Base-by-base conservation (phyloP, 768 basidiomycete genomes). In the Boletus vinaceobasis region DNA sequence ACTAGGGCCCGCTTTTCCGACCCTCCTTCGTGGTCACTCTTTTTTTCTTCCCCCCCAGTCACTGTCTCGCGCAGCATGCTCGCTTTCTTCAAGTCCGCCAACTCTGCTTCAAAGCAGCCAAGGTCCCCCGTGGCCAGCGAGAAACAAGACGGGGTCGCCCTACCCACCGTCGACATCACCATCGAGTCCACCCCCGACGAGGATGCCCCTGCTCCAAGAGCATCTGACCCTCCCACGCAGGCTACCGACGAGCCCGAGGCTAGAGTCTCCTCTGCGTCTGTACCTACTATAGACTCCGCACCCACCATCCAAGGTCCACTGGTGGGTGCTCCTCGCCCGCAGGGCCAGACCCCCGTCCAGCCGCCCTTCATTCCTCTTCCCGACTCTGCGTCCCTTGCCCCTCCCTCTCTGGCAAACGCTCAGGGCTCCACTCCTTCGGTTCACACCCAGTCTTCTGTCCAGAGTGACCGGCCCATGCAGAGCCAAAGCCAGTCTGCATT, bases 401-500 rank as follows among this genome's bases (percentile, higher is more conserved):
- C 60, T 35, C 66, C 65, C 1, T 58, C 61, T 11, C 38, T 52
- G 5, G 31, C 19, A 39, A 55, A 51, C 0, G 57, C 39, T 0
- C 60, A 55, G 35, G 52, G 23, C 11, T 44, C 53, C 21, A 4
- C 52, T 13, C 44, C 52, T 15, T 60, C 60, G 0, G 49, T 58
- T 27, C 52, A 56, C n/a, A 58, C 52, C 27, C 54, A 60, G 3
- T 64, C 67, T 4, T 52, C 60, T 26, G 9, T 49, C 26, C 63
- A 61, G 43, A 52, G 50, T 11, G 66, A 58, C 27, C 46, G 15
- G 2, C 64, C 53, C 11, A 52, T 60, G 57, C 67, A 68, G 36
- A 65, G 56, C 19, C 63, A 60, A 51, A 69, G 65, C 53, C 69
- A 71, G 56, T 65, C 69, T 44, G 61, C 59, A 7, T 37, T 65